Evolutionary conservation across 2,329 filamentous ascomycete genomes (phyloP), one percentile per base, ranked within the genome.

Genomic region (Aaosphaeria pasadenensis): DNA sequence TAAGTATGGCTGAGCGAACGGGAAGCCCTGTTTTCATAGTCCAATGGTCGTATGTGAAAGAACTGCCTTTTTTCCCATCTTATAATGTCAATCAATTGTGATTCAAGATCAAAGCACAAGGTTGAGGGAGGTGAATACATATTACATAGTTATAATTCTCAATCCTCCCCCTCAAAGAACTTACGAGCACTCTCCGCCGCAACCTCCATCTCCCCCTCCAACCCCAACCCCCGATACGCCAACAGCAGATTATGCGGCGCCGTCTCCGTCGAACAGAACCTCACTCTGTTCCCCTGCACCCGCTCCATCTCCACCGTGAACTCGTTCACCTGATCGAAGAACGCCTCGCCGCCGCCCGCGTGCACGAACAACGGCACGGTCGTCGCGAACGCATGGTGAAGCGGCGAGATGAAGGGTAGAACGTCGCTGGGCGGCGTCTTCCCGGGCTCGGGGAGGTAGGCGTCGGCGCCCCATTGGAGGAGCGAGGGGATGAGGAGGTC

Each of bases 231-330:
- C 13, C 56, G 42, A 2, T 70, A 74, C 5, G 67, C n/a, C 5
- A 72, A 45, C 7, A 75, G 49, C 17, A 74, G 73, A 54, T 76
- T 74, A 51, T 77, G 74, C 31, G 63, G 62, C 5, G 68, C 69
- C 7, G 57, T 54, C 7, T 61, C 45, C 50, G 71, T 71, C 11
- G 67, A 54, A 39, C 69, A 47, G 45, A 67, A 65, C 5, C 72
- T 56, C 9, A 56, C 52, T 44, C 70, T 71, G 0, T 69, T 69
- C 38, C 65, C 54, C 33, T 44, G 33, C 4, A 67, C 45, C 3
- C 44, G 55, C 43, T 50, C 55, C 56, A 73, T 63, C 47, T 60
- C 51, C 44, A 65, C 55, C 39, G 56, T 62, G 49, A 70, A 62
- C 46, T 51, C 51, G 6, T 62, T 53, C 13, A 63, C 57, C 29